Percentiles rank a stretch among this genome's conserved stretches.
These are phyloP conservation scores for Nothophytophthora sp. DNA, from an alignment of 352 stramenopile species.

Conservation along the genomic window DNA sequence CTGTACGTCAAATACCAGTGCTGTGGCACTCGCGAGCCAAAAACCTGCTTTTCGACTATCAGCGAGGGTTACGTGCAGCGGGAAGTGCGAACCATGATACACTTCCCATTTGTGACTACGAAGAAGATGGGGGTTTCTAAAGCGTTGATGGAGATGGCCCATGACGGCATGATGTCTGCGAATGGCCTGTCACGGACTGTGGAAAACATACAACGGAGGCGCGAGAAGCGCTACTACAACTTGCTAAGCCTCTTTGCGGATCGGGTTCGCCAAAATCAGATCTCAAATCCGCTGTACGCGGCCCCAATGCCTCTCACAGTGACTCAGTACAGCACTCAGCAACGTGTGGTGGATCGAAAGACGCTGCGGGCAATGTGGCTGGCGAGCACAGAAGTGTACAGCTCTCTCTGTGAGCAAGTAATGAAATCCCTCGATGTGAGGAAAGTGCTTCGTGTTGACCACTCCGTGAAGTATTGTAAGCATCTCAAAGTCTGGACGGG, in stretches of 20 bases:
- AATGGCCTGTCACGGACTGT: constrained; percentile 2
- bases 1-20: constrained; percentile 2
- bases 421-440: not conserved
- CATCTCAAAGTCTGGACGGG: not conserved
- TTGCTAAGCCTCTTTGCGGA: not conserved
- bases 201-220: not conserved
- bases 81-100: not conserved
- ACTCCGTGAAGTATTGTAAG: constrained; percentile 1
- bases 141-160: not conserved
- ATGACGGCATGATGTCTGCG: constrained; percentile 3
- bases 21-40: not conserved
- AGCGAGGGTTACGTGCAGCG: not conserved
- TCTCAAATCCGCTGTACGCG: not conserved
- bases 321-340: not conserved
- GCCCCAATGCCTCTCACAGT: not conserved
- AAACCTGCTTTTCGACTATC: not conserved
- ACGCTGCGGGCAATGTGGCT: too few relatives aligned
- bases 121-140: constrained; percentile 3
- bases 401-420: not conserved
- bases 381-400: not conserved
- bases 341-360: too few relatives aligned
- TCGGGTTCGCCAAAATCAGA: not conserved
- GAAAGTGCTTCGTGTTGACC: not conserved
- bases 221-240: constrained; percentile 5
- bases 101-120: constrained; percentile 1